Percentiles rank a stretch among this genome's conserved stretches.
phyloP scores from a whole-genome alignment of 805 yeast species.

The Priceomyces carsonii region DNA sequence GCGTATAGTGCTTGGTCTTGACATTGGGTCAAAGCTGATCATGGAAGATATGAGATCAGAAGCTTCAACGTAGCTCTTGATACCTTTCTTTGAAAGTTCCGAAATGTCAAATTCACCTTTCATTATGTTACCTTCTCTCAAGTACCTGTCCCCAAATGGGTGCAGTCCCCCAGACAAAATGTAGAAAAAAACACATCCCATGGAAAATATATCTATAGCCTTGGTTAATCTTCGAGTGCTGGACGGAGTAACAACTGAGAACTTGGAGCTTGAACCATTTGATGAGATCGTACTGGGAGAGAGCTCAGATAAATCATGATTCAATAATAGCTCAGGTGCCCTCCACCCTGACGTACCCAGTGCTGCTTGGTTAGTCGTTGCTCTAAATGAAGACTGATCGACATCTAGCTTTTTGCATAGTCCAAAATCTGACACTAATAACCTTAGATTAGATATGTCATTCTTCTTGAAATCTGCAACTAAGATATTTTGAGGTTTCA shows the following conservation, averaged over 20 bases:
- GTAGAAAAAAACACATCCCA: conserved; percentile 93
- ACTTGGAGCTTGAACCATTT: conserved; percentile 17
- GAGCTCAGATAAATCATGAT: conserved; percentile 37
- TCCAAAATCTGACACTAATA: conserved; percentile 93
- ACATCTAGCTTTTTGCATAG: conserved; percentile 87
- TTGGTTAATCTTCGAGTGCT: conserved; percentile 65
- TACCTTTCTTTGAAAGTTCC: conserved; percentile 43
- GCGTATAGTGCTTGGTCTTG: conserved; percentile 67
- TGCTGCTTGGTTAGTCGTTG: conserved; percentile 89
- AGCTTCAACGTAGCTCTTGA: conserved; percentile 59
- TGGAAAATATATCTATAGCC: conserved; percentile 89
- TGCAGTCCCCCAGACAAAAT: conserved; percentile 81
- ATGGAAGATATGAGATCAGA: conserved; percentile 68
- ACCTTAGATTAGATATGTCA: conserved; percentile 41
- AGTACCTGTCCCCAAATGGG: conserved; percentile 92
- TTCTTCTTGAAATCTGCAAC: conserved; percentile 68
- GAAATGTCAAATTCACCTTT: conserved; percentile 58
- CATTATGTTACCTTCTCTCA: conserved; percentile 86
- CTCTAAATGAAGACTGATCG: conserved; percentile 91
- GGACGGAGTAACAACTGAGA: conserved; percentile 11
- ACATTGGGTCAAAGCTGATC: conserved; percentile 66
- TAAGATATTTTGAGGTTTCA: conserved; percentile 91
- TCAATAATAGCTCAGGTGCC: conserved; percentile 81
- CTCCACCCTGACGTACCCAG: conserved; percentile 97
- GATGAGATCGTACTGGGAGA: conserved; percentile 40